phyloP scores from a whole-genome alignment of 805 yeast species.

The Cyberlindnera euphorbiae region DNA sequence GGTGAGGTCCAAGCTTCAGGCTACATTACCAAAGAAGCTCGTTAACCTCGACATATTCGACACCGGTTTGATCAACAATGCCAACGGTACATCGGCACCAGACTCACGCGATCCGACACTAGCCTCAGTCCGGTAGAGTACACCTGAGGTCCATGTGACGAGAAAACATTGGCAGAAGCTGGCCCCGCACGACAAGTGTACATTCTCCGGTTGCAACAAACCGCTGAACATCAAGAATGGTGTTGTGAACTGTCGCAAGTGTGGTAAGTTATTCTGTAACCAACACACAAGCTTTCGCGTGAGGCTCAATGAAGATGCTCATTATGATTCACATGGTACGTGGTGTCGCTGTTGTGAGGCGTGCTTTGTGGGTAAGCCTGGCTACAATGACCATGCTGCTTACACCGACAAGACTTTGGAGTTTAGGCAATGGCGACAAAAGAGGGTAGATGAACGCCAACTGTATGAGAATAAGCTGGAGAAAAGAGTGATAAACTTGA shows the following conservation, averaged over 20 bases:
- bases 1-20: conserved; percentile 33
- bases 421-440: conserved; percentile 40
- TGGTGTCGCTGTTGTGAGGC: conserved; percentile 67
- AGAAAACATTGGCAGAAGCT: conserved; percentile 58
- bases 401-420: conserved; percentile 38
- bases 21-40: conserved; percentile 33
- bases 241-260: conserved; percentile 64
- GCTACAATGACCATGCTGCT: conserved; percentile 44
- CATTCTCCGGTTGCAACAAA: conserved; percentile 36
- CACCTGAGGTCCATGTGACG: conserved; percentile 36
- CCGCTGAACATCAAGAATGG: conserved; percentile 49
- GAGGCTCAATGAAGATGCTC: conserved; percentile 43
- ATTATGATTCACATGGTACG: conserved; percentile 48
- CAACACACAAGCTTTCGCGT: conserved; percentile 53
- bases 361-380: conserved; percentile 57
- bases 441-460: conserved; percentile 42
- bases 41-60: conserved; percentile 50
- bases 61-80: conserved; percentile 12
- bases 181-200: conserved; percentile 38
- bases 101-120: too few relatives aligned
- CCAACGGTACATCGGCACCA: too few relatives aligned
- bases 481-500: conserved; percentile 49
- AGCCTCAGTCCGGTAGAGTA: too few relatives aligned
- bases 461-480: conserved; percentile 55
- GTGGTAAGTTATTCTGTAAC: conserved; percentile 70